A percentile compares a stretch with the other conserved stretches of the same genome.
These are phyloP conservation scores for Hyphopichia pseudoburtonii DNA, from an alignment of 1,139 yeast genomes.

Conservation along the genomic window DNA sequence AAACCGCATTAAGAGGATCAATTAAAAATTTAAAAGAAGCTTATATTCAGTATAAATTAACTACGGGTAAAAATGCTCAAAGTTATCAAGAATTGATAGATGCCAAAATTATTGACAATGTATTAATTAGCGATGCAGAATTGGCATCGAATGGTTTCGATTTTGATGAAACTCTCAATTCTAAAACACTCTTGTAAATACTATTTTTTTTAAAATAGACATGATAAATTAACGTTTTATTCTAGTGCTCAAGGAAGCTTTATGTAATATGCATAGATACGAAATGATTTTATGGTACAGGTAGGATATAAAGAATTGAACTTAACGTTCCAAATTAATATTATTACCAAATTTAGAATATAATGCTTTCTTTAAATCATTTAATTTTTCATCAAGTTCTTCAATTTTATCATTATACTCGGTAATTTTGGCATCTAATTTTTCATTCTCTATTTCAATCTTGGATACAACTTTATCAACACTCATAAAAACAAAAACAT, in stretches of 20 bases:
- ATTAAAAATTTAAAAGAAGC: slow-evolving; percentile 37
- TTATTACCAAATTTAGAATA: slow-evolving; percentile 90
- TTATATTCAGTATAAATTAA: slow-evolving; percentile 28
- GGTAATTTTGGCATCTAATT: slow-evolving; percentile 50
- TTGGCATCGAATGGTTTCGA: slow-evolving; percentile 16
- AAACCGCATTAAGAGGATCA: slow-evolving; percentile 30
- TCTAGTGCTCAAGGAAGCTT: no score
- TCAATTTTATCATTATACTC: slow-evolving; percentile 48
- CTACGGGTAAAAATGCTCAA: slow-evolving; percentile 28
- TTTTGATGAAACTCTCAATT: slow-evolving; percentile 6
- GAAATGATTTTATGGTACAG: no score
- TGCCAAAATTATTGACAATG: slow-evolving; percentile 17
- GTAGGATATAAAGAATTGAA: no score
- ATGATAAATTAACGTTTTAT: no score
- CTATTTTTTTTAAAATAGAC: no score
- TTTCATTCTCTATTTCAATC: slow-evolving; percentile 60
- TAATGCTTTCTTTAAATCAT: slow-evolving; percentile 63
- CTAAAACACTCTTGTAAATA: no score
- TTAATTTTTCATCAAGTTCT: slow-evolving; percentile 53
- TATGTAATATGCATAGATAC: no score
- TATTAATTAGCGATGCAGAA: slow-evolving; percentile 18
- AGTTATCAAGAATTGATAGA: slow-evolving; percentile 32
- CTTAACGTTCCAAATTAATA: slow-evolving; percentile 72
- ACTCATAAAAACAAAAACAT: slow-evolving; percentile 66
- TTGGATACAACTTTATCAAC: slow-evolving; percentile 65